These are phyloP conservation scores for Leccinum disarticulatum DNA, from an alignment of 768 basidiomycete genomes.

Conservation along the genomic window DNA sequence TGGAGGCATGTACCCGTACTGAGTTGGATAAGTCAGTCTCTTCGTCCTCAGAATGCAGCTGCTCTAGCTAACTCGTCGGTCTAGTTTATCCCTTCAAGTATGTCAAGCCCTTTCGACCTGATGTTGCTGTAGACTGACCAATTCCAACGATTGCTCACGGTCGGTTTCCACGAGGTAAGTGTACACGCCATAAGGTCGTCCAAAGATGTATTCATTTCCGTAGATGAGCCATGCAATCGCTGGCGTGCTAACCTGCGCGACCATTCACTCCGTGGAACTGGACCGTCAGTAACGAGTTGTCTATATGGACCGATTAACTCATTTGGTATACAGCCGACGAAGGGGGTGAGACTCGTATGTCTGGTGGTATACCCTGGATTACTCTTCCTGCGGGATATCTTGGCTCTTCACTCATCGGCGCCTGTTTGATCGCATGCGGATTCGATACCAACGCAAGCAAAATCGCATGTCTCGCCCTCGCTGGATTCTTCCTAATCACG, in stretches of 20 bases:
- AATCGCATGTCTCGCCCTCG: slow-evolving; percentile 75
- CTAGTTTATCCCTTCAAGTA: slow-evolving; percentile 92
- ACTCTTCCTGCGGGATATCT: slow-evolving; percentile 87
- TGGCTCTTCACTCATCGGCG: slow-evolving; percentile 85
- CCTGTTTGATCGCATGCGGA: slow-evolving; percentile 81
- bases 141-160: slow-evolving; percentile 65
- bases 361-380: slow-evolving; percentile 78
- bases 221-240: slow-evolving; percentile 87
- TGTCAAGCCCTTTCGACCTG: slow-evolving; percentile 27
- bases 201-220: slow-evolving; percentile 2
- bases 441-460: slow-evolving; percentile 90
- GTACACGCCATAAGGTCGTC: slow-evolving; percentile 5
- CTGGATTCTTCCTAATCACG: slow-evolving; percentile 83
- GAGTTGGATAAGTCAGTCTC: slow-evolving; percentile 66
- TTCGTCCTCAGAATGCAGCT: neutral
- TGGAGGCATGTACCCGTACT: slow-evolving; percentile 76
- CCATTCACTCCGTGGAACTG: slow-evolving; percentile 79
- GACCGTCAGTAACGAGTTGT: slow-evolving; percentile 60
- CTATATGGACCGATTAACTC: neutral
- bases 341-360: slow-evolving; percentile 85
- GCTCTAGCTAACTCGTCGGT: slow-evolving; percentile 13
- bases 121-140: slow-evolving; percentile 16
- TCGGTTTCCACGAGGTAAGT: slow-evolving; percentile 83
- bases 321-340: slow-evolving; percentile 62
- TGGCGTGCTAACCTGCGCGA: slow-evolving; percentile 83